These are phyloP conservation scores for Leishmania tarentolae DNA, from an alignment of 208 protist species.

Conservation along the genomic window DNA sequence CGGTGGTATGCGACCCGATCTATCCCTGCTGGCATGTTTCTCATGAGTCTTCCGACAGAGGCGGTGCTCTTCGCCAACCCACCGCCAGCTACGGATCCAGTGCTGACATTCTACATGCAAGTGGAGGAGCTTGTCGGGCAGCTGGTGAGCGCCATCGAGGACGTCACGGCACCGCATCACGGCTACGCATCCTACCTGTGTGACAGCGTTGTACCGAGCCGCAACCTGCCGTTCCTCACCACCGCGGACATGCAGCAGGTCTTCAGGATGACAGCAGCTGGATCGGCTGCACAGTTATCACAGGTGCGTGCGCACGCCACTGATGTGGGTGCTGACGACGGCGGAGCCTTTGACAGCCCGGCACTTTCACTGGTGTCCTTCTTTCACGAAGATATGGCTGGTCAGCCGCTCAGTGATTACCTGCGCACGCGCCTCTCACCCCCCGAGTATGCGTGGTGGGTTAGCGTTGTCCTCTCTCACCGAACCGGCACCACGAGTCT, in stretches of 20 bases:
- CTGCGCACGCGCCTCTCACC: slow-evolving; percentile 45
- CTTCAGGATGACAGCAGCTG: slow-evolving; percentile 12
- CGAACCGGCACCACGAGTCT: slow-evolving; percentile 64
- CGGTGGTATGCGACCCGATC: slow-evolving; percentile 62
- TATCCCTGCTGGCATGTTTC: slow-evolving; percentile 76
- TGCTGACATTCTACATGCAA: slow-evolving; percentile 73
- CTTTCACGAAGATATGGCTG: slow-evolving; percentile 68
- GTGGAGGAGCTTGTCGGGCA: slow-evolving; percentile 80
- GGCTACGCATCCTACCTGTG: slow-evolving; percentile 78
- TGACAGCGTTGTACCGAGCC: slow-evolving; percentile 63
- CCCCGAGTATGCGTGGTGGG: slow-evolving; percentile 78
- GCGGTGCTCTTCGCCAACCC: slow-evolving; percentile 73
- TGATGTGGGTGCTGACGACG: neutral
- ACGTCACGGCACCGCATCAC: slow-evolving; percentile 46
- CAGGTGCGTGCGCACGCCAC: neutral
- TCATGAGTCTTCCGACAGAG: slow-evolving; percentile 72
- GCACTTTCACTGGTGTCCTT: slow-evolving; percentile 64
- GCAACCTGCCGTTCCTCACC: slow-evolving; percentile 76
- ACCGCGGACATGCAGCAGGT: slow-evolving; percentile 35
- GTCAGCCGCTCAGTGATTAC: slow-evolving; percentile 55
- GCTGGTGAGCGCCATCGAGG: slow-evolving; percentile 53
- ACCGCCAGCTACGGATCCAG: slow-evolving; percentile 47
- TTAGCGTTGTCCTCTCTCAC: slow-evolving; percentile 76
- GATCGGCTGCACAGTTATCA: neutral
- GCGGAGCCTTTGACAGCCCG: slow-evolving; percentile 27